phyloP scores from a whole-genome alignment of 129 eudicot species.

The Flaveria trinervia region DNA sequence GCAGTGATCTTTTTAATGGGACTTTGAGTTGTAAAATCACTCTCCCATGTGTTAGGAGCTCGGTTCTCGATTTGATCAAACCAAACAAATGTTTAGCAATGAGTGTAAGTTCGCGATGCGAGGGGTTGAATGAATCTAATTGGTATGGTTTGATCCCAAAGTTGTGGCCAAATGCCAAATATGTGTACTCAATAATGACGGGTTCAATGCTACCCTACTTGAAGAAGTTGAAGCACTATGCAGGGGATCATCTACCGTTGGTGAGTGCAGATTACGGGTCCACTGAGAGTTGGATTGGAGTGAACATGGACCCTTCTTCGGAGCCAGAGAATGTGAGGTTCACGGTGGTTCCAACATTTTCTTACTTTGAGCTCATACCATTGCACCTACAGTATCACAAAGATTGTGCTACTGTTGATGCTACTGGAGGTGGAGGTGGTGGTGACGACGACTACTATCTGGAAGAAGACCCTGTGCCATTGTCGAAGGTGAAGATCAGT shows the following conservation, averaged over 20 bases:
- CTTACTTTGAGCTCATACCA: constrained; percentile 83
- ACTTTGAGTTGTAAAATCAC: constrained; percentile 52
- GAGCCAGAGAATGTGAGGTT: constrained; percentile 65
- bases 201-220: constrained; percentile 81
- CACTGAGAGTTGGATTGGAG: constrained; percentile 91
- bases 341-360: constrained; percentile 69
- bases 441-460: constrained; percentile 26
- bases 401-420: background rate
- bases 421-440: constrained; percentile 20
- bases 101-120: constrained; percentile 43
- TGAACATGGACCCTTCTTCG: constrained; percentile 59
- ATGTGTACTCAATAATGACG: constrained; percentile 76
- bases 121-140: constrained; percentile 35
- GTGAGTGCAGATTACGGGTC: constrained; percentile 90
- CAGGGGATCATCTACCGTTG: constrained; percentile 60
- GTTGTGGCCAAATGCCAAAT: constrained; percentile 84
- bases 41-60: constrained; percentile 33
- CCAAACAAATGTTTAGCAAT: constrained; percentile 50
- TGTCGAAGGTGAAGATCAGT: constrained; percentile 59
- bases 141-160: constrained; percentile 71
- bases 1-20: constrained; percentile 59
- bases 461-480: constrained; percentile 70
- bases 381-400: constrained; percentile 43
- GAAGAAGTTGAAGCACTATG: constrained; percentile 67
- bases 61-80: constrained; percentile 40